phyloP scores from a whole-genome alignment of 208 protist species.

The Lotmaria passim region DNA sequence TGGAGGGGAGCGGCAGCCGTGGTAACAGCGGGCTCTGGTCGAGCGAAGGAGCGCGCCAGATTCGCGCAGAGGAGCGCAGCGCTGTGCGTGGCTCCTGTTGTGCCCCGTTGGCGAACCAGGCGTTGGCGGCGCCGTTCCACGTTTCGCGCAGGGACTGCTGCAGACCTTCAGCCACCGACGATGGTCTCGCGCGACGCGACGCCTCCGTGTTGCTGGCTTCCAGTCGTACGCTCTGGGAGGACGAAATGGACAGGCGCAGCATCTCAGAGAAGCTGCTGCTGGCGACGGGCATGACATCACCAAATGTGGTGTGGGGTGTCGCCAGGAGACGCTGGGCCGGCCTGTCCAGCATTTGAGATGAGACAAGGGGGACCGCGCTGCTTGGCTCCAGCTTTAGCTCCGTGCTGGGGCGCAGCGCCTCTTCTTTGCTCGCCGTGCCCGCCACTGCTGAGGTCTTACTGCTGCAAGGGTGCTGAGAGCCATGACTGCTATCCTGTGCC shows the following conservation, averaged over 20 bases:
- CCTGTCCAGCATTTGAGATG: no score
- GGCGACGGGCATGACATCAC: not conserved
- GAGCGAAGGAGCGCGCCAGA: not conserved
- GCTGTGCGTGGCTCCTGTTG: conserved; percentile 8
- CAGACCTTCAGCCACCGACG: not conserved
- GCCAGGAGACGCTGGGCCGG: no score
- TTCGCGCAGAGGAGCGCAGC: conserved; percentile 1
- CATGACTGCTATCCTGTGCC: no score
- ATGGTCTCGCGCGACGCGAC: not conserved
- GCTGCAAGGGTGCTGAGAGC: no score
- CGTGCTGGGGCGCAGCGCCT: no score
- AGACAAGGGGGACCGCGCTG: no score
- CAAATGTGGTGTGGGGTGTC: not conserved
- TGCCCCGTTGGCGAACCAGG: conserved; percentile 17
- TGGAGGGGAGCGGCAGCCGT: not conserved
- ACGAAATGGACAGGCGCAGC: conserved; percentile 5
- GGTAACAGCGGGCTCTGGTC: not conserved
- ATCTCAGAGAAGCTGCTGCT: conserved; percentile 12
- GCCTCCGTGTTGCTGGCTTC: not conserved
- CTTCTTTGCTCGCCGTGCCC: no score
- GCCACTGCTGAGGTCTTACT: no score
- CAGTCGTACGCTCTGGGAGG: not conserved
- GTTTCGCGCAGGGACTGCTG: conserved; percentile 18
- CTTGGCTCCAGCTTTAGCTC: no score
- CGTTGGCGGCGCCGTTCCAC: conserved; percentile 21